phyloP scores from a whole-genome alignment of 1,284 basidiomycete species.

The Tetrapyrgos nigripes region DNA sequence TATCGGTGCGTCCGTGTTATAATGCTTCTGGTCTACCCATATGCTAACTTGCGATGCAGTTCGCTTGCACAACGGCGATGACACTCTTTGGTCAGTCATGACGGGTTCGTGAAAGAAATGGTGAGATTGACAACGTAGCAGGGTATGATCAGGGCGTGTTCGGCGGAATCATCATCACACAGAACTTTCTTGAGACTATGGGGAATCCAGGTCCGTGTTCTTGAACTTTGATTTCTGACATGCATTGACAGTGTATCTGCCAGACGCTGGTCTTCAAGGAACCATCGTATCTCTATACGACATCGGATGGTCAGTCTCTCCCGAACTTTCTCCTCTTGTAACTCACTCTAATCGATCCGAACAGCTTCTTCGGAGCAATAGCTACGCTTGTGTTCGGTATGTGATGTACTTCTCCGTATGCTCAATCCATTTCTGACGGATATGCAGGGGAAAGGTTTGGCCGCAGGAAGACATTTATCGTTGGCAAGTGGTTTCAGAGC shows the following conservation, averaged over 20 bases:
- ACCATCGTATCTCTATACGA: slow-evolving; percentile 55
- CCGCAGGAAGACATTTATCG: slow-evolving; percentile 53
- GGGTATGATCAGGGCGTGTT: slow-evolving; percentile 58
- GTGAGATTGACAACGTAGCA: slow-evolving; percentile 17
- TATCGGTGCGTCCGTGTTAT: slow-evolving; percentile 29
- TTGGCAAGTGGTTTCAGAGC: slow-evolving; percentile 26
- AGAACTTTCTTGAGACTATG: slow-evolving; percentile 49
- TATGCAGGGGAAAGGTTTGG: slow-evolving; percentile 51
- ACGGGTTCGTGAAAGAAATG: background rate
- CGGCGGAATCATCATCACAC: slow-evolving; percentile 54
- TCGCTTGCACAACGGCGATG: slow-evolving; percentile 56
- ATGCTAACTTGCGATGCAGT: slow-evolving; percentile 21
- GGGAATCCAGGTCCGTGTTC: slow-evolving; percentile 43
- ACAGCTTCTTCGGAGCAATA: slow-evolving; percentile 54
- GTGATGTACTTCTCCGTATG: background rate
- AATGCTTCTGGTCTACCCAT: background rate
- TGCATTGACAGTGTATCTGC: slow-evolving; percentile 49
- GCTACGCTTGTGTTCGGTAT: slow-evolving; percentile 50
- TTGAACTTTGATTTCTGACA: slow-evolving; percentile 19
- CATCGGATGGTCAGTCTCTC: slow-evolving; percentile 44
- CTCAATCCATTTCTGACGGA: background rate
- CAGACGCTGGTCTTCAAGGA: slow-evolving; percentile 46
- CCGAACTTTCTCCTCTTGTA: slow-evolving; percentile 23
- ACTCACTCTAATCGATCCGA: slow-evolving; percentile 34
- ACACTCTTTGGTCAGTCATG: slow-evolving; percentile 43